Evolutionary conservation across 148 eudicot species (phyloP), one percentile per base, ranked within the genome.

Genomic region (Pharnaceum exiguum): DNA sequence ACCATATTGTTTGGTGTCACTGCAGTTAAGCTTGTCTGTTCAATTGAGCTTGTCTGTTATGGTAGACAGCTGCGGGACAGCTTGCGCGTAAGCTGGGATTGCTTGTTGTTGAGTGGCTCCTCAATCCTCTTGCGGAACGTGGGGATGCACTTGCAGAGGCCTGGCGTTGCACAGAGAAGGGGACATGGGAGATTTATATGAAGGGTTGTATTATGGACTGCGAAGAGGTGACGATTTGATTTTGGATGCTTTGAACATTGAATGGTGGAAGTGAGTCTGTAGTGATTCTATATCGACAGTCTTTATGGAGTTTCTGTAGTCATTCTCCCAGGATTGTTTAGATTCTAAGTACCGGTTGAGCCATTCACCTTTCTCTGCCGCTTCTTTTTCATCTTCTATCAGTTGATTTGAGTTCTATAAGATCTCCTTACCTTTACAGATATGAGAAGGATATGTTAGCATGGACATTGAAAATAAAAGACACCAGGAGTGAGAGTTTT

Each of bases 211-310:
- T 33, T 59, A 59, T 51, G 54, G 50, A 19, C 55, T 61, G 44
- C 67, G 74, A 35, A 62, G 56, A 24, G 13, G 23, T 24, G 46
- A 25, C 16, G 59, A 23, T 22, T 57, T 29, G 70, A 66, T 8
- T 65, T 71, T 7, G 67, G 82, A 66, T 55, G 78, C 66, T 67
- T 72, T 66, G 28, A 51, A 55, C 43, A 62, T 75, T 17, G 77
- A 60, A 50, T 77, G 50, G 75, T 86, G 74, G 6, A 84, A 73
- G 71, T 74, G 76, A 17, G 89, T 84, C 27, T 76, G 77, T 46
- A 84, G 67, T 17, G 82, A 79, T 74, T 87, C 95, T 5, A 87
- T 77, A 73, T 87, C 90, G 27, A 84, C 90, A 0, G 87, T 87
- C 32, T 87, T 87, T 46, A 79, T 56, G n/a, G 72, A 27, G 40